phyloP scores from a whole-genome alignment of 2,329 filamentous ascomycete species.

The Cladosporium oxysporum region DNA sequence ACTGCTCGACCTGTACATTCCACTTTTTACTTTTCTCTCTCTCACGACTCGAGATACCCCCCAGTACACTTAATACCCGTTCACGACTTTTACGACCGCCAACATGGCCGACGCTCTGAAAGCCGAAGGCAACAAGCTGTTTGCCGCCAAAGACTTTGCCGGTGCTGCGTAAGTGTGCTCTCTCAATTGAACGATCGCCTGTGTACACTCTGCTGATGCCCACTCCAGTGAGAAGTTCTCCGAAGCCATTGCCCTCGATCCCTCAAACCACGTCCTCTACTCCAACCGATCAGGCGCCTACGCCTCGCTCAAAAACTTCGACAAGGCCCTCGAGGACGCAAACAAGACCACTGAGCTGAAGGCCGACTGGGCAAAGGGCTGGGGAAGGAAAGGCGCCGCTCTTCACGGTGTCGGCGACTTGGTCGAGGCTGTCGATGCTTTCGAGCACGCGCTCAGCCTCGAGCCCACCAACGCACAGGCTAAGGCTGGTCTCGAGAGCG shows the following conservation, averaged over 20 bases:
- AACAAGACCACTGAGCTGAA: constrained; percentile 93
- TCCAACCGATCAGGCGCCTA: constrained; percentile 90
- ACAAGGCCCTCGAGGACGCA: constrained; percentile 82
- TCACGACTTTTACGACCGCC: constrained; percentile 19
- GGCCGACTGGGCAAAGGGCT: constrained; percentile 97
- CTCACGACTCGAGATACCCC: constrained; percentile 19
- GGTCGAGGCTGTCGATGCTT: constrained; percentile 81
- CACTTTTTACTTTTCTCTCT: neutral
- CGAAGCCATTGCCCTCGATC: constrained; percentile 84
- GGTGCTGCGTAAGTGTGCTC: constrained; percentile 78
- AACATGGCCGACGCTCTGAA: constrained; percentile 80
- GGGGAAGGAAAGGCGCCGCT: constrained; percentile 89
- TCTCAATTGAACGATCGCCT: neutral
- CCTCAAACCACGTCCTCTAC: constrained; percentile 93
- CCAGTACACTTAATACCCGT: constrained; percentile 5
- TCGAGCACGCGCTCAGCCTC: constrained; percentile 89
- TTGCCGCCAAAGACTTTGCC: constrained; percentile 94
- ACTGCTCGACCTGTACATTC: constrained; percentile 2
- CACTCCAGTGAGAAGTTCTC: constrained; percentile 83
- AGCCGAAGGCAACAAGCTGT: constrained; percentile 97
- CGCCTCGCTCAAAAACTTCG: constrained; percentile 86
- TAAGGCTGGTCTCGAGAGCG: constrained; percentile 81
- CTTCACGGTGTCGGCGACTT: constrained; percentile 86
- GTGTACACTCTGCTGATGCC: constrained; percentile 17
- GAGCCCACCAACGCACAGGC: constrained; percentile 90